Conservation (phyloP, 2,329 filamentous ascomycete genomes). For the Talaromyces sp. region DNA sequence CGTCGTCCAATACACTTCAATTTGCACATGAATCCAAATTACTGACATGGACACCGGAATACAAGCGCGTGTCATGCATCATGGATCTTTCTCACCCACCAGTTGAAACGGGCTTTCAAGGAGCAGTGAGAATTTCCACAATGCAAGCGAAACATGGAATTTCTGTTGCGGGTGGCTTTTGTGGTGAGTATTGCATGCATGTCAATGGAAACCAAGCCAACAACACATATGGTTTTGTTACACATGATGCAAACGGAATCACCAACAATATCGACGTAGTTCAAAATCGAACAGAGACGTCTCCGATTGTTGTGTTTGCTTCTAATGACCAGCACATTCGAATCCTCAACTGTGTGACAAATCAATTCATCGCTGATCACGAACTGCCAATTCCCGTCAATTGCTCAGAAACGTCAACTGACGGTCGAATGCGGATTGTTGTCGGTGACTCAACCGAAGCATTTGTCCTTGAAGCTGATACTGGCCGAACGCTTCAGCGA, state of each 20-base stretch:
- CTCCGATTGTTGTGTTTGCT: conserved; percentile 53
- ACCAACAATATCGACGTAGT: conserved; percentile 59
- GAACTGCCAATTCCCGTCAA: conserved; percentile 42
- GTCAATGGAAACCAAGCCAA: conserved; percentile 33
- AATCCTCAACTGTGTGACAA: conserved; percentile 51
- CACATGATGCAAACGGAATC: conserved; percentile 51
- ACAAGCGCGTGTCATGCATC: conserved; percentile 39
- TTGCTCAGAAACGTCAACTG: conserved; percentile 44
- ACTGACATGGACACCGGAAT: conserved; percentile 49
- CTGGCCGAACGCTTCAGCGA: conserved; percentile 37
- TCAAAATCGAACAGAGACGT: conserved; percentile 45
- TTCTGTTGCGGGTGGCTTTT: conserved; percentile 55
- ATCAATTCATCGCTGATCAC: conserved; percentile 38
- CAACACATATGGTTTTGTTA: conserved; percentile 47
- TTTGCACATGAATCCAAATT: conserved; percentile 51
- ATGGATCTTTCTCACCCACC: conserved; percentile 49
- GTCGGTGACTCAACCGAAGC: conserved; percentile 44
- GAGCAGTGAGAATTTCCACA: conserved; percentile 50
- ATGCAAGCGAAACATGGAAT: conserved; percentile 50
- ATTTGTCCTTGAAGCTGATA: conserved; percentile 44
- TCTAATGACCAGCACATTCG: conserved; percentile 58
- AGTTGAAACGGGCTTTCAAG: conserved; percentile 34
- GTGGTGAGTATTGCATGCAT: conserved; percentile 55
- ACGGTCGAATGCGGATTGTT: conserved; percentile 43
- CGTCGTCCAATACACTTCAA: conserved; percentile 54